A percentile compares a stretch with the other conserved stretches of the same genome.
Conservation (phyloP, 768 basidiomycete species). For the Mycena maculata region DNA sequence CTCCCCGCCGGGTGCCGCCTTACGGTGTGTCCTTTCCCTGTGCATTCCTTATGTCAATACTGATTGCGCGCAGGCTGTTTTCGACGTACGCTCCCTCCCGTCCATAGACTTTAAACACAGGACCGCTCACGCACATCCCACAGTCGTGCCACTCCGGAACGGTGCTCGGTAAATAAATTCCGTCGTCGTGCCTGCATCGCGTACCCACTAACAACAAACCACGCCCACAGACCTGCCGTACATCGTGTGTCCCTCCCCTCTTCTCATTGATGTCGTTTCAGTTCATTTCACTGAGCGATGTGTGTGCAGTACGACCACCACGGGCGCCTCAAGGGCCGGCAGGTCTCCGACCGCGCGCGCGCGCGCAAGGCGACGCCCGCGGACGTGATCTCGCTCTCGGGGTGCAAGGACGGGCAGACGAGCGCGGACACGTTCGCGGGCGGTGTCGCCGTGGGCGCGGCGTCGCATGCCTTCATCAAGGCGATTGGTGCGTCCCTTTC, state of each 20-base stretch:
- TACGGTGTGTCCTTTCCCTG: slow-evolving; percentile 51
- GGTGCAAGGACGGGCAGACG: slow-evolving; percentile 76
- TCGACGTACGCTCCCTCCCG: slow-evolving; percentile 54
- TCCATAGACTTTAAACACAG: too few species aligned
- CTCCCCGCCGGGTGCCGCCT: slow-evolving; percentile 63
- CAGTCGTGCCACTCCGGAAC: slow-evolving; percentile 69
- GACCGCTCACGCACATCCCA: too few species aligned
- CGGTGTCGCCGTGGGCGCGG: slow-evolving; percentile 79
- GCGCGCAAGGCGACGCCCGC: slow-evolving; percentile 68
- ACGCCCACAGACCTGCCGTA: slow-evolving; percentile 64
- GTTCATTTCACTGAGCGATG: neutral
- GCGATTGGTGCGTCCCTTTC: slow-evolving; percentile 44
- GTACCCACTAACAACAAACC: too few species aligned
- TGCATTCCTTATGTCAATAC: neutral
- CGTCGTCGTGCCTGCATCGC: too few species aligned
- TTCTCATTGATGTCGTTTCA: too few species aligned
- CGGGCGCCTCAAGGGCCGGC: slow-evolving; percentile 61
- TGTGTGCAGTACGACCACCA: slow-evolving; percentile 65
- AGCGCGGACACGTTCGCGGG: slow-evolving; percentile 77
- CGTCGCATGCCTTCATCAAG: slow-evolving; percentile 78
- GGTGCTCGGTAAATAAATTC: slow-evolving; percentile 54
- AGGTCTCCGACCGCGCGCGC: slow-evolving; percentile 48
- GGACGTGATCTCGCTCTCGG: slow-evolving; percentile 85
- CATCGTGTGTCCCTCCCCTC: slow-evolving; percentile 49
- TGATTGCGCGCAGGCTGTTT: slow-evolving; percentile 54